phyloP scores from a whole-genome alignment of 148 eudicot species.

The Beta vulgaris region DNA sequence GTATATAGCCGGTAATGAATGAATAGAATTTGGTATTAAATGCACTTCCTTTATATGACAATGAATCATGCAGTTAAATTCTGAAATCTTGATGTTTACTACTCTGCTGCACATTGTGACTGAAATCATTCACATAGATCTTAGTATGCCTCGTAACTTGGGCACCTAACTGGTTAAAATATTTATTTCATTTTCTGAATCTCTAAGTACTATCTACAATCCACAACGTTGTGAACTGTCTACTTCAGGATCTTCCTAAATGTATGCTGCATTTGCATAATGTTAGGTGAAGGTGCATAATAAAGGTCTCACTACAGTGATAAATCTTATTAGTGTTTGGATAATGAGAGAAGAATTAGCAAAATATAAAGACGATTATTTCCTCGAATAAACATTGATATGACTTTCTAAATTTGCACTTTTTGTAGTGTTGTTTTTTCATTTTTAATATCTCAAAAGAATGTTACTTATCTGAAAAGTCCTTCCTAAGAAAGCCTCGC shows the following conservation, averaged over 20 bases:
- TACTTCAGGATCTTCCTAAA: not conserved
- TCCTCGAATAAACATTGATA: not conserved
- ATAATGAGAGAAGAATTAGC: not conserved
- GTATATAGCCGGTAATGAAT: too few relatives aligned
- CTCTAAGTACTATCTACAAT: not conserved
- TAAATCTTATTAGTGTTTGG: not conserved
- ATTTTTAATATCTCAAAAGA: not conserved
- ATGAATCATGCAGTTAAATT: too few relatives aligned
- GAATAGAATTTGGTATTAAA: too few relatives aligned
- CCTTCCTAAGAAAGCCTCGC: not conserved
- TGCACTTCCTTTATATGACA: too few relatives aligned
- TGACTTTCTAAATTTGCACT: not conserved
- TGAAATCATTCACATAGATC: too few relatives aligned
- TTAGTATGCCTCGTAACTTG: too few relatives aligned
- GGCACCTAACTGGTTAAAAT: too few relatives aligned
- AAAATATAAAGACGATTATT: not conserved
- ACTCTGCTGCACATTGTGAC: too few relatives aligned
- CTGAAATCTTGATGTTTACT: too few relatives aligned
- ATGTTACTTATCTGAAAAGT: not conserved
- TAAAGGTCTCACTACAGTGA: not conserved
- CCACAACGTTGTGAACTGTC: not conserved
- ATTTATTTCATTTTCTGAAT: not conserved
- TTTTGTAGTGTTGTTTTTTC: not conserved
- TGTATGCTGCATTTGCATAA: not conserved
- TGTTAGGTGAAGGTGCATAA: not conserved